These are phyloP conservation scores for Tetrapyrgos nigripes DNA, from an alignment of 1,284 basidiomycete genomes.

Conservation along the genomic window DNA sequence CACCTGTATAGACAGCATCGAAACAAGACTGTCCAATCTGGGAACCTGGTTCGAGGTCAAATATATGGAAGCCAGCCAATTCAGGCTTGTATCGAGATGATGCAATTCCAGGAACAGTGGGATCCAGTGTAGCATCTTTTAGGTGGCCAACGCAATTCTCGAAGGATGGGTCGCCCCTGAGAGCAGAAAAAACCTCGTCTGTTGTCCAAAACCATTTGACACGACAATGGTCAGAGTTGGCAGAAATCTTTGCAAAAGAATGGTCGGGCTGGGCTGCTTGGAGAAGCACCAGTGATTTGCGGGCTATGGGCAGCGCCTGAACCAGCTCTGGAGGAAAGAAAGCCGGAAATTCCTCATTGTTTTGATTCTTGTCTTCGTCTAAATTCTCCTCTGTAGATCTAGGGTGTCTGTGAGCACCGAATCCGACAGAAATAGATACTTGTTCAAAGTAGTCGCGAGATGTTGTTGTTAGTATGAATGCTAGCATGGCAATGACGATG, in stretches of 20 bases:
- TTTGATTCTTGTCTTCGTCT: too few relatives aligned
- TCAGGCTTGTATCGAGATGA: slow-evolving; percentile 33
- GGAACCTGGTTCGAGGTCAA: slow-evolving; percentile 70
- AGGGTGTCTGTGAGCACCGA: slow-evolving; percentile 39
- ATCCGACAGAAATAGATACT: slow-evolving; percentile 64
- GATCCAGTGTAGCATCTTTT: too few relatives aligned
- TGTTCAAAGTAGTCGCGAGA: slow-evolving; percentile 66
- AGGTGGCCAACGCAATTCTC: too few relatives aligned
- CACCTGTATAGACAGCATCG: slow-evolving; percentile 33
- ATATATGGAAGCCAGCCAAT: slow-evolving; percentile 58
- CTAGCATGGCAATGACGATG: slow-evolving; percentile 56
- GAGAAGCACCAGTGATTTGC: slow-evolving; percentile 69
- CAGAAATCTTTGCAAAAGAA: slow-evolving; percentile 46
- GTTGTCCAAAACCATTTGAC: slow-evolving; percentile 70
- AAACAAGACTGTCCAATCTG: slow-evolving; percentile 34
- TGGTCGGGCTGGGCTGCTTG: slow-evolving; percentile 66
- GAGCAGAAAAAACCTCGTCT: slow-evolving; percentile 52
- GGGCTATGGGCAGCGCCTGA: slow-evolving; percentile 62
- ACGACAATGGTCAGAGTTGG: slow-evolving; percentile 40
- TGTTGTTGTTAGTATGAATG: slow-evolving; percentile 65
- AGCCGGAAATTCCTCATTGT: slow-evolving; percentile 53
- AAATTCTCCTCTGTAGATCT: too few relatives aligned
- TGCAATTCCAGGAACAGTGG: neutral
- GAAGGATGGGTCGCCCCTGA: slow-evolving; percentile 31
- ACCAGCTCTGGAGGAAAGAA: slow-evolving; percentile 62